phyloP scores from a whole-genome alignment of 345 rosid genomes.

The Ceriops tagal region DNA sequence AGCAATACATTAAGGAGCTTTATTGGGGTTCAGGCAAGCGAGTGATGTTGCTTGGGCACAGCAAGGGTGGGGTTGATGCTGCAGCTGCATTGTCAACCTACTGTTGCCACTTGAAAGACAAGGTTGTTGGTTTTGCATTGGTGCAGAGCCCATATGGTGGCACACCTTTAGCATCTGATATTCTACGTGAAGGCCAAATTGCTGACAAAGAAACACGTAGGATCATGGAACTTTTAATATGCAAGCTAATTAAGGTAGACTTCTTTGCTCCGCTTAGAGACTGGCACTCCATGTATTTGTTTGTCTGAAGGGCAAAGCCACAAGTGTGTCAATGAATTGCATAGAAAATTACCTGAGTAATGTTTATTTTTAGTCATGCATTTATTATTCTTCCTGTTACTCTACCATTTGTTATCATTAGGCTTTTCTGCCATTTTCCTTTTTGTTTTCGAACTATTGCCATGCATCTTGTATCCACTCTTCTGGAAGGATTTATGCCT shows the following conservation, averaged over 20 bases:
- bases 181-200: slow-evolving; percentile 66
- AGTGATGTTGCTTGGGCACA: slow-evolving; percentile 70
- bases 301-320: not conserved
- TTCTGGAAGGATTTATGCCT: not conserved
- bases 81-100: slow-evolving; percentile 69
- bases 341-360: no score
- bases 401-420: not conserved
- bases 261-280: not conserved
- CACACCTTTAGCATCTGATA: slow-evolving; percentile 63
- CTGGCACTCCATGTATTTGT: slow-evolving; percentile 5
- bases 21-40: slow-evolving; percentile 73
- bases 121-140: slow-evolving; percentile 67
- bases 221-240: slow-evolving; percentile 63
- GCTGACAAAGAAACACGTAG: slow-evolving; percentile 63
- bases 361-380: no score
- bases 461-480: not conserved
- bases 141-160: slow-evolving; percentile 76
- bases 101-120: slow-evolving; percentile 48
- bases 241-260: slow-evolving; percentile 62
- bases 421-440: not conserved
- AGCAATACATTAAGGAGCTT: slow-evolving; percentile 70
- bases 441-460: not conserved
- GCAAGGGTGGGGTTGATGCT: slow-evolving; percentile 76
- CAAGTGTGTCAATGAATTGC: not conserved
- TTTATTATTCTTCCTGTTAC: no score